These are phyloP conservation scores for Ehretia macrophylla DNA, from an alignment of 257 asterid species.

Conservation along the genomic window DNA sequence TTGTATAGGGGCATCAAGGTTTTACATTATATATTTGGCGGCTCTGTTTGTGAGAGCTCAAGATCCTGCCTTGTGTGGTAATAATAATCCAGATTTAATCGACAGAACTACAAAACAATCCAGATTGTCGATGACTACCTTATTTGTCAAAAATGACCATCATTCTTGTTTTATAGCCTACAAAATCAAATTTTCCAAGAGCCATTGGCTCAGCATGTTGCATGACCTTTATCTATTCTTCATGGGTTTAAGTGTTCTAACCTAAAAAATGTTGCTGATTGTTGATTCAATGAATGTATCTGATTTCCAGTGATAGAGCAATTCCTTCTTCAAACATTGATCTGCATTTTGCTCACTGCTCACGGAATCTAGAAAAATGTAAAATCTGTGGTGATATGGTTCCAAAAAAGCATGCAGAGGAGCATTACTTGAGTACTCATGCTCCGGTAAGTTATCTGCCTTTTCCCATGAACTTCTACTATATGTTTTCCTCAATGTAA, in stretches of 20 bases:
- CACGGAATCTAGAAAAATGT: slow-evolving; percentile 93
- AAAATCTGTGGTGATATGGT: slow-evolving; percentile 93
- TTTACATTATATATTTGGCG: no score
- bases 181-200: not conserved
- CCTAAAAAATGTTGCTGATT: not conserved
- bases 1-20: no score
- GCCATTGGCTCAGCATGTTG: not conserved
- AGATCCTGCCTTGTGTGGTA: no score
- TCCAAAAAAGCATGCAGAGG: slow-evolving; percentile 68
- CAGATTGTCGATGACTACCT: no score
- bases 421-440: slow-evolving; percentile 86
- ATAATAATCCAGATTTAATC: no score
- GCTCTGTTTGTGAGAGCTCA: no score
- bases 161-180: no score
- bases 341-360: slow-evolving; percentile 92
- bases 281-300: not conserved
- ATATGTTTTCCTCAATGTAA: not conserved
- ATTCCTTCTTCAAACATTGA: slow-evolving; percentile 76
- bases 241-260: not conserved
- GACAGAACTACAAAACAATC: no score
- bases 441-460: slow-evolving; percentile 60
- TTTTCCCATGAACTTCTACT: not conserved
- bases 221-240: not conserved
- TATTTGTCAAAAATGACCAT: no score
- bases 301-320: slow-evolving; percentile 66